Conservation (phyloP, 2,329 filamentous ascomycete genomes). For the Thielaviopsis euricoi region DNA sequence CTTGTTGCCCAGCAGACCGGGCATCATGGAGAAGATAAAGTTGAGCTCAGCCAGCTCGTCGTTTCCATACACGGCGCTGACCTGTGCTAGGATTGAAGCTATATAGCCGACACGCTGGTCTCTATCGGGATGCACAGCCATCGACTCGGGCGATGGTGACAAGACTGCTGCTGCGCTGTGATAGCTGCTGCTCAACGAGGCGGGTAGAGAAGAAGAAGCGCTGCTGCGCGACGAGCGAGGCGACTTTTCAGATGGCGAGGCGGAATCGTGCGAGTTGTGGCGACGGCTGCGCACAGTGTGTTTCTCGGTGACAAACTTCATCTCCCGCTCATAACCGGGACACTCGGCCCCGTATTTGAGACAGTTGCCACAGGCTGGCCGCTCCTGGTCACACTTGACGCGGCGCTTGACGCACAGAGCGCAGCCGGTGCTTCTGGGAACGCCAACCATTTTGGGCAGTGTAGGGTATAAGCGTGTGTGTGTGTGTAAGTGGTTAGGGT, state of each 20-base stretch:
- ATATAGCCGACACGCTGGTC: constrained; percentile 1
- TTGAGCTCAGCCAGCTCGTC: constrained; percentile 1
- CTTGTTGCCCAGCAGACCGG: constrained; percentile 20
- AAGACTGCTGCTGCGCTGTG: no score
- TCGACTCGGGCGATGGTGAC: neutral
- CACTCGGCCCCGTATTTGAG: constrained; percentile 22
- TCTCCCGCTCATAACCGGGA: constrained; percentile 22
- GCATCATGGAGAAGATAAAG: constrained; percentile 16
- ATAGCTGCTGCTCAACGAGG: neutral
- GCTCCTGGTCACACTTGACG: constrained; percentile 29
- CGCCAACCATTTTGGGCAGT: constrained; percentile 13
- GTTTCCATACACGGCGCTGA: neutral
- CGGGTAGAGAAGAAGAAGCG: neutral
- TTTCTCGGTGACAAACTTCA: constrained; percentile 26
- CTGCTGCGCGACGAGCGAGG: neutral
- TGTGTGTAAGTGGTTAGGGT: neutral
- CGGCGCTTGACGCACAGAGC: constrained; percentile 24
- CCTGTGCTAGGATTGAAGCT: neutral
- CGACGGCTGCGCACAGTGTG: constrained; percentile 19
- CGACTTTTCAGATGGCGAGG: neutral
- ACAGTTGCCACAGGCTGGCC: constrained; percentile 25
- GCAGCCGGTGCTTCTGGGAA: constrained; percentile 18
- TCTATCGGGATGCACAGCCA: neutral
- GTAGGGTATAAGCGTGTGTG: neutral
- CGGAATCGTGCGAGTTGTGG: neutral